Percentiles rank a stretch among this genome's conserved stretches.
These are phyloP conservation scores for Boletales sp. DNA, from an alignment of 768 basidiomycete species.

Conservation along the genomic window DNA sequence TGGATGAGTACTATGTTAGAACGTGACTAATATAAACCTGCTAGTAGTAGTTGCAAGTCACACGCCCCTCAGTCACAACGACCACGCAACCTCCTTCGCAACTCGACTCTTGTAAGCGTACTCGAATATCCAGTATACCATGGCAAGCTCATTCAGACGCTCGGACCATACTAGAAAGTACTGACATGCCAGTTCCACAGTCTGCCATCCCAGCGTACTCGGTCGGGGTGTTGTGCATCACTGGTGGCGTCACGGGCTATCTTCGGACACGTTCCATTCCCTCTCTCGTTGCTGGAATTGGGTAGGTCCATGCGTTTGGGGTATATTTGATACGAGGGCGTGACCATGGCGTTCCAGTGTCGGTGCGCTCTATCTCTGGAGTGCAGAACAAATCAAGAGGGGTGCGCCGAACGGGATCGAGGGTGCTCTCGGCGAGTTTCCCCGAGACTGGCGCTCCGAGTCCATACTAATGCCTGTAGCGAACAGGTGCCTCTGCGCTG, in stretches of 20 bases:
- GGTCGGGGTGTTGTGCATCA: conserved; percentile 72
- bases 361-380: conserved; percentile 75
- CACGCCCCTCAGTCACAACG: conserved; percentile 8
- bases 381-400: conserved; percentile 70
- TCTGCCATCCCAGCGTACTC: conserved; percentile 79
- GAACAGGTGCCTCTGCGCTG: conserved; percentile 68
- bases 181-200: conserved; percentile 38
- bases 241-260: conserved; percentile 75
- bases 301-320: conserved; percentile 41
- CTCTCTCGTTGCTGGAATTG: conserved; percentile 77
- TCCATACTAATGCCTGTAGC: neutral
- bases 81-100: neutral
- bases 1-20: neutral
- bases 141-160: conserved; percentile 25
- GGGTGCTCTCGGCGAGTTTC: conserved; percentile 64
- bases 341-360: conserved; percentile 44
- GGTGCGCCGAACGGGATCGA: conserved; percentile 74
- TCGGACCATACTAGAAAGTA: neutral
- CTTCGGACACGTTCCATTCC: conserved; percentile 72
- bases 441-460: neutral
- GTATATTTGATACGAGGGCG: no score
- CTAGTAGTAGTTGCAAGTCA: neutral
- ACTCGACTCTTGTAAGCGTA: conserved; percentile 20
- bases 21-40: neutral
- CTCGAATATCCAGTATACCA: conserved; percentile 14